A percentile compares a stretch with the other conserved stretches of the same genome.
Conservation (phyloP, 73 alveolate species). For the Paramecium sexaurelia region DNA sequence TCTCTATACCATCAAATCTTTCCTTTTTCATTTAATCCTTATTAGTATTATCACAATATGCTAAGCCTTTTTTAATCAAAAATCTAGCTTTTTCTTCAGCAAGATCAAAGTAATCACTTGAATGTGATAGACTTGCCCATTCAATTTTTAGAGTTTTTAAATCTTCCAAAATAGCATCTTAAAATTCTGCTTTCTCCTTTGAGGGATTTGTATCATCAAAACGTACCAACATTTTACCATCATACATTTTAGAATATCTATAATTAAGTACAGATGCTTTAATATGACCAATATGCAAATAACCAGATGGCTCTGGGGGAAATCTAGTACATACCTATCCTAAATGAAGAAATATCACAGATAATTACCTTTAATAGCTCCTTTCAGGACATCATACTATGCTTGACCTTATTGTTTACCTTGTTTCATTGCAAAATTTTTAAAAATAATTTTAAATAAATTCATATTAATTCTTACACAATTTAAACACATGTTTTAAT, state of each 20-base stretch:
- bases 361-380: neutral
- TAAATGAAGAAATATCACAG: neutral
- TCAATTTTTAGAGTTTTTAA: conserved; percentile 81
- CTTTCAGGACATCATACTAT: neutral
- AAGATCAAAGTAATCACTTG: conserved; percentile 91
- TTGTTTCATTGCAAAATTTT: neutral
- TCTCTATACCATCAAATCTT: conserved; percentile 90
- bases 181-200: conserved; percentile 92
- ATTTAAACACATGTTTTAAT: neutral
- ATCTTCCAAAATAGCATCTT: conserved; percentile 87
- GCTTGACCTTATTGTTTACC: neutral
- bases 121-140: conserved; percentile 89
- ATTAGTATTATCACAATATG: conserved; percentile 97
- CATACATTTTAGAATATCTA: conserved; percentile 94
- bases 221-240: conserved; percentile 97
- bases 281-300: conserved; percentile 97
- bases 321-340: conserved; percentile 97
- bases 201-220: conserved; percentile 99
- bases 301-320: conserved; percentile 97
- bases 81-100: conserved; percentile 81
- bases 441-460: conserved; percentile 6
- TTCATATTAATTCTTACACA: neutral
- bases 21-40: conserved; percentile 94
- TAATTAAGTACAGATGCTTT: conserved; percentile 98
- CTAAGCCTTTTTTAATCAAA: conserved; percentile 87